Percentiles rank a stretch among this genome's conserved stretches.
These are phyloP conservation scores for Apiospora sp. DNA, from an alignment of 2,329 filamentous ascomycete species.

Conservation along the genomic window DNA sequence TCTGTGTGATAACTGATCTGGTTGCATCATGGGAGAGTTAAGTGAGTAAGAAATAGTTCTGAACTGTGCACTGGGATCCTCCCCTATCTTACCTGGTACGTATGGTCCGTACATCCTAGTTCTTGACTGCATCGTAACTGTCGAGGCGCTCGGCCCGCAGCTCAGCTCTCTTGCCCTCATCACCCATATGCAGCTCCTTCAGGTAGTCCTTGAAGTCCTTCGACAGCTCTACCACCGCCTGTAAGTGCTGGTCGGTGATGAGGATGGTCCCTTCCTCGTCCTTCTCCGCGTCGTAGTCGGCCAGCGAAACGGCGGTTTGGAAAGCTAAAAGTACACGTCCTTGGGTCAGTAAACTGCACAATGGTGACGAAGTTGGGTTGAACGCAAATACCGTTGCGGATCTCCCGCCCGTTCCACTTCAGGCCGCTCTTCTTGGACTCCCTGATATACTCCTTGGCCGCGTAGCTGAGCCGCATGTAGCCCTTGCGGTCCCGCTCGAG, in stretches of 20 bases:
- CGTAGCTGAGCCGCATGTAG: constrained; percentile 34
- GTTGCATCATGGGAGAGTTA: neutral
- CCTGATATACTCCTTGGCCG: constrained; percentile 35
- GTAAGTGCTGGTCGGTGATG: constrained; percentile 39
- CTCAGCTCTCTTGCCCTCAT: constrained; percentile 31
- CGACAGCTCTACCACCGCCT: constrained; percentile 39
- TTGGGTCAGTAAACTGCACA: constrained; percentile 23
- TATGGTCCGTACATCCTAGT: neutral
- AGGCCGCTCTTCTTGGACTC: constrained; percentile 30
- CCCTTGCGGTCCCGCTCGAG: constrained; percentile 36
- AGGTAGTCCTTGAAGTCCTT: constrained; percentile 41
- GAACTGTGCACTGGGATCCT: too few relatives aligned
- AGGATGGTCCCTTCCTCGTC: constrained; percentile 37
- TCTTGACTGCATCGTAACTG: neutral
- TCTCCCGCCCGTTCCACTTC: constrained; percentile 37
- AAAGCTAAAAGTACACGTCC: constrained; percentile 31
- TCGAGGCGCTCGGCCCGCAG: constrained; percentile 25
- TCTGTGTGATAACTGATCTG: neutral
- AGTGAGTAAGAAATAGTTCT: neutral
- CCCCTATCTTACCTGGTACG: neutral
- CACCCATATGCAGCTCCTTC: constrained; percentile 31
- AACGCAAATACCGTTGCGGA: constrained; percentile 32
- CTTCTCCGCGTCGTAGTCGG: constrained; percentile 43
- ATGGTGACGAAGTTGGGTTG: too few relatives aligned
- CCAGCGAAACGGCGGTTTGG: constrained; percentile 43